Conservation (phyloP, 495 filamentous ascomycete species). For the Elasticomyces elasticus region DNA sequence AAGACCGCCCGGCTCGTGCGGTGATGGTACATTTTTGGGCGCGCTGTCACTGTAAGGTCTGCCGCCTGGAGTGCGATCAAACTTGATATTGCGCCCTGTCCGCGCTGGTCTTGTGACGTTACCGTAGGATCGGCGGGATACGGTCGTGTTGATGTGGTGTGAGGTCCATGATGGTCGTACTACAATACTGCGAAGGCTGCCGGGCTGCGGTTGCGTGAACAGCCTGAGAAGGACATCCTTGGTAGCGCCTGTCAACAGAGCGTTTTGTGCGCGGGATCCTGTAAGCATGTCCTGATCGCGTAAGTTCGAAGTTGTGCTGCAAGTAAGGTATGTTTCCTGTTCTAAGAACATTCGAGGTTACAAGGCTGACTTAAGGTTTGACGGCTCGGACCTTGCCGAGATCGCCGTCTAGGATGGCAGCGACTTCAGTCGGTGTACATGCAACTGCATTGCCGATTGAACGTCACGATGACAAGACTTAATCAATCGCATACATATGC, state of each 20-base stretch:
- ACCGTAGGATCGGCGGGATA: background rate
- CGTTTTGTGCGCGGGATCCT: background rate
- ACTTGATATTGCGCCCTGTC: background rate
- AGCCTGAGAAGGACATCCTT: background rate
- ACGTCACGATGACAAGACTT: too few relatives aligned
- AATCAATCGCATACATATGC: too few relatives aligned
- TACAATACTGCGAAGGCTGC: background rate
- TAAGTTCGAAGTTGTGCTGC: background rate
- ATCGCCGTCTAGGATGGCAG: too few relatives aligned
- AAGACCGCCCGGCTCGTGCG: background rate
- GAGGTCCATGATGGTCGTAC: background rate
- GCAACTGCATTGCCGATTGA: too few relatives aligned
- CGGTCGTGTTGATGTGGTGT: background rate
- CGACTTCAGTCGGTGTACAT: too few relatives aligned
- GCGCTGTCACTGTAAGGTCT: background rate
- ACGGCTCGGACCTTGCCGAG: too few relatives aligned
- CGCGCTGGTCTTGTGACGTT: background rate
- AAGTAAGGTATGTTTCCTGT: too few relatives aligned
- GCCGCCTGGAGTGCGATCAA: background rate
- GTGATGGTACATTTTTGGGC: background rate
- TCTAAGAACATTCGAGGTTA: too few relatives aligned
- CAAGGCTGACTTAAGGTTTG: too few relatives aligned
- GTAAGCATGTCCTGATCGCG: background rate
- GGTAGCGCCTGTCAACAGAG: background rate
- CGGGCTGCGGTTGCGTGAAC: background rate